A percentile compares a stretch with the other conserved stretches of the same genome.
Conservation (phyloP, 805 yeast genomes). For the Wickerhamomyces xylosicus region DNA sequence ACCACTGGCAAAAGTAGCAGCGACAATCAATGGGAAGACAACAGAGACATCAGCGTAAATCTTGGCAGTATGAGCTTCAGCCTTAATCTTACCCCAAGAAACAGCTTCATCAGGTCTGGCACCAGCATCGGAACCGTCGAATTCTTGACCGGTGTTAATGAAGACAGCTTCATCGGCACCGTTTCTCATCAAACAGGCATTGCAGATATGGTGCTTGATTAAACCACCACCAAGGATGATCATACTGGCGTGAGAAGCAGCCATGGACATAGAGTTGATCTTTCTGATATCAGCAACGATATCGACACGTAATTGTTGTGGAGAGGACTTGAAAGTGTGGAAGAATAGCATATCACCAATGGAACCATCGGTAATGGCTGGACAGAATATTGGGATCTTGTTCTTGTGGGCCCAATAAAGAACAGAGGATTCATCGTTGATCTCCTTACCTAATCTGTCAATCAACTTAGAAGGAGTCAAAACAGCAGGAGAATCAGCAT, state of each 20-base stretch:
- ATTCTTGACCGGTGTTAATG: conserved; percentile 97
- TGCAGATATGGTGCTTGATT: conserved; percentile 93
- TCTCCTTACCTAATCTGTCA: conserved; percentile 90
- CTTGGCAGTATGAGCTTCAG: conserved; percentile 85
- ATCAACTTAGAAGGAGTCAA: conserved; percentile 95
- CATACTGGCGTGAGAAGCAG: conserved; percentile 92
- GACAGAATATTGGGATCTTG: conserved; percentile 93
- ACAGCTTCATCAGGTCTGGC: conserved; percentile 99
- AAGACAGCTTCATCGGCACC: conserved; percentile 98
- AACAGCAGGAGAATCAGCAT: conserved; percentile 50
- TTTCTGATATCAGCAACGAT: conserved; percentile 89
- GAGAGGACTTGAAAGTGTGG: conserved; percentile 94
- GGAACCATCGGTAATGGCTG: conserved; percentile 96
- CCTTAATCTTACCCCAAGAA: conserved; percentile 97
- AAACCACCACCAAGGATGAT: conserved; percentile 93
- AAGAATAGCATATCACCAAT: conserved; percentile 98
- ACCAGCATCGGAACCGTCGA: conserved; percentile 98
- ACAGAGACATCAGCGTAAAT: conserved; percentile 92
- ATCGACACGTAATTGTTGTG: conserved; percentile 81
- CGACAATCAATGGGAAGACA: conserved; percentile 93
- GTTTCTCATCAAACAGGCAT: conserved; percentile 97
- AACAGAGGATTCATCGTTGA: conserved; percentile 87
- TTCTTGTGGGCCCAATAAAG: conserved; percentile 98
- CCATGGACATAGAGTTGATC: conserved; percentile 92
- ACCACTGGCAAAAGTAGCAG: conserved; percentile 87